Evolutionary conservation across 257 asterid species (phyloP).

Genomic region (Petunia secreta): DNA sequence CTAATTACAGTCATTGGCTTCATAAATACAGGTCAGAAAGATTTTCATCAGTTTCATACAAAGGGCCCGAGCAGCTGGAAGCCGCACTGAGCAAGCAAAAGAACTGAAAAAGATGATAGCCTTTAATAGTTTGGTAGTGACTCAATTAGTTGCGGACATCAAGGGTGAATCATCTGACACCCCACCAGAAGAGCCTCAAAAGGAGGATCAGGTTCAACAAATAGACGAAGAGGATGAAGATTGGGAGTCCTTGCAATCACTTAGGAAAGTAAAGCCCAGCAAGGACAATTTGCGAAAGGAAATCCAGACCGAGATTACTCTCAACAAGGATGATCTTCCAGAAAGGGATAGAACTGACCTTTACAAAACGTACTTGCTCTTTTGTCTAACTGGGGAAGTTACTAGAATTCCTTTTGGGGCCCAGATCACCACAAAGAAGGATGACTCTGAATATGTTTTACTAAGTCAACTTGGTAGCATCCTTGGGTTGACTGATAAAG

Average conservation of each 20-base stretch:
- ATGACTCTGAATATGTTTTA: slow-evolving; percentile 73
- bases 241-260: slow-evolving; percentile 85
- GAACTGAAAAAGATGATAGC: slow-evolving; percentile 85
- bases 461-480: slow-evolving; percentile 81
- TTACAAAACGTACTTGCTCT: slow-evolving; percentile 85
- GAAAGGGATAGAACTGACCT: slow-evolving; percentile 84
- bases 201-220: slow-evolving; percentile 40
- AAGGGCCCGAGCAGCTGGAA: slow-evolving; percentile 78
- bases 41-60: slow-evolving; percentile 74
- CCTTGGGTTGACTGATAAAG: slow-evolving; percentile 77
- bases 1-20: slow-evolving; percentile 26
- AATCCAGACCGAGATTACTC: slow-evolving; percentile 79
- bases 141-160: slow-evolving; percentile 80
- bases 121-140: slow-evolving; percentile 80
- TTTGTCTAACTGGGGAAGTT: slow-evolving; percentile 87
- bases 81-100: slow-evolving; percentile 73
- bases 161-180: slow-evolving; percentile 75
- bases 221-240: slow-evolving; percentile 64
- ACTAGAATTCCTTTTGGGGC: slow-evolving; percentile 79
- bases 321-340: slow-evolving; percentile 87
- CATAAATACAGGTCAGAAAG: slow-evolving; percentile 68
- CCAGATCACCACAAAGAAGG: slow-evolving; percentile 74
- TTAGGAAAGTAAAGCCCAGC: slow-evolving; percentile 60
- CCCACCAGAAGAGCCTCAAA: slow-evolving; percentile 51
- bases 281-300: slow-evolving; percentile 52